These are phyloP conservation scores for Eucalyptus marginata DNA, from an alignment of 345 rosid species.

Conservation along the genomic window DNA sequence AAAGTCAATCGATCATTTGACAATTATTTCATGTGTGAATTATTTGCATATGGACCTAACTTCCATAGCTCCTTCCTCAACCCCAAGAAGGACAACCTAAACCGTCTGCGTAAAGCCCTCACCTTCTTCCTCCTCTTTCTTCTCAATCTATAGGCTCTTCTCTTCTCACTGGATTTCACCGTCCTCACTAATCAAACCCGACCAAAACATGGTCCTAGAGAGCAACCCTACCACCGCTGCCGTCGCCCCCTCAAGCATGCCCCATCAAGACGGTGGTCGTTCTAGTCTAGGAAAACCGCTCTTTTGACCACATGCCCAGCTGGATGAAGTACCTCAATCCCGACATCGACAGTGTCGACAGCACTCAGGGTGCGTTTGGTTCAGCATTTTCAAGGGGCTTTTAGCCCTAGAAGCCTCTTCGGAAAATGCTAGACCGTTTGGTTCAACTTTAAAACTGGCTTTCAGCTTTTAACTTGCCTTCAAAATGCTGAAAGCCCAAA, in stretches of 20 bases:
- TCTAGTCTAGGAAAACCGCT: too few relatives aligned
- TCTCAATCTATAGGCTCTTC: neutral
- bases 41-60: neutral
- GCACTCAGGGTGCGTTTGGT: too few relatives aligned
- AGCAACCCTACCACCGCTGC: neutral
- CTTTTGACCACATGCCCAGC: too few relatives aligned
- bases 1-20: neutral
- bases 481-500: too few relatives aligned
- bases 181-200: neutral
- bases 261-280: too few relatives aligned
- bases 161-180: neutral
- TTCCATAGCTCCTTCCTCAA: neutral
- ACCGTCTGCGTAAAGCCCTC: neutral
- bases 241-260: neutral
- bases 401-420: too few relatives aligned
- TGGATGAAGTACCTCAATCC: too few relatives aligned
- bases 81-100: neutral
- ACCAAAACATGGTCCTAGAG: neutral
- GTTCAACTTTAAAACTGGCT: too few relatives aligned
- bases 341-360: too few relatives aligned
- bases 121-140: neutral
- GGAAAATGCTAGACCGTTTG: too few relatives aligned
- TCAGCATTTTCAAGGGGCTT: too few relatives aligned
- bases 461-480: too few relatives aligned
- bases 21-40: neutral